These are phyloP conservation scores for Aspergillus caelatus DNA, from an alignment of 2,329 filamentous ascomycete species.

Conservation along the genomic window DNA sequence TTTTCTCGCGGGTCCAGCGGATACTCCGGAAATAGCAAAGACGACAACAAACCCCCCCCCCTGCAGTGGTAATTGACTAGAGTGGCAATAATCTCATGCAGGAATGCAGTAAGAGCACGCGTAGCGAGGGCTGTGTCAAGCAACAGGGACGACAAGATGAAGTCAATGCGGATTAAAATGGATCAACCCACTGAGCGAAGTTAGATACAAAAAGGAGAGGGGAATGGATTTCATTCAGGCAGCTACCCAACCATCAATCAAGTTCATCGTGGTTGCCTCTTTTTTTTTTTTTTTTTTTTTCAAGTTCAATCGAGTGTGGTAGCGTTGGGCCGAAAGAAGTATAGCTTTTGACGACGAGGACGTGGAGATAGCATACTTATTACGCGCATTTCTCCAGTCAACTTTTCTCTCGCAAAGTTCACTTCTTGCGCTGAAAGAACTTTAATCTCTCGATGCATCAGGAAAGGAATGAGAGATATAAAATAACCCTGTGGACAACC, in stretches of 20 bases:
- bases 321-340: background rate
- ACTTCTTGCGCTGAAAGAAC: background rate
- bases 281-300: background rate
- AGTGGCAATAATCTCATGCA: constrained; percentile 3
- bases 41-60: background rate
- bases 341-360: background rate
- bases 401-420: background rate
- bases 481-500: background rate
- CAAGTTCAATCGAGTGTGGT: background rate
- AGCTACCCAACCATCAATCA: background rate
- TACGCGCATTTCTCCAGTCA: background rate
- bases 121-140: background rate
- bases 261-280: background rate
- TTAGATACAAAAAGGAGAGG: background rate
- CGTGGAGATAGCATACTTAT: background rate
- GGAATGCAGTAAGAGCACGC: background rate
- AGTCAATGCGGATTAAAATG: background rate
- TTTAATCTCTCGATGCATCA: background rate
- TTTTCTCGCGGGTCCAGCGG: constrained; percentile 23
- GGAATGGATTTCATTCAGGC: background rate
- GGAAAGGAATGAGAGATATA: background rate
- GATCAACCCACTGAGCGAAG: background rate
- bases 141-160: background rate
- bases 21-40: constrained; percentile 6
- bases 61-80: background rate